Percentiles rank a stretch among this genome's conserved stretches.
These are phyloP conservation scores for Epicoccum nigrum DNA, from an alignment of 2,329 filamentous ascomycete species.

Conservation along the genomic window DNA sequence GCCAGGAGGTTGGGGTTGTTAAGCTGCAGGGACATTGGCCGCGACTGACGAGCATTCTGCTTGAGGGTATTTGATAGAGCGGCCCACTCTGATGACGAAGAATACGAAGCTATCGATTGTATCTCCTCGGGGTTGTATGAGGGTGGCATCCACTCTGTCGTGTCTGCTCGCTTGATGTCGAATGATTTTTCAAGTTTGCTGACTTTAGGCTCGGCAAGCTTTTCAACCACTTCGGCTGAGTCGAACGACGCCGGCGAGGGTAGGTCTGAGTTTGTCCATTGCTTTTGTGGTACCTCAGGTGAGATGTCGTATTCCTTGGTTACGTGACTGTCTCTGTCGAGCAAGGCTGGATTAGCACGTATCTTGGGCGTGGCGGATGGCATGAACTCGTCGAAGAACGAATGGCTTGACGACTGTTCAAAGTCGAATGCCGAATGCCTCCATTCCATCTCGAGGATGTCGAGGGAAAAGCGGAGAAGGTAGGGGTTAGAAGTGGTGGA, in stretches of 20 bases:
- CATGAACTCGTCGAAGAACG: conserved; percentile 12
- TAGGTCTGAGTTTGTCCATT: conserved; percentile 27
- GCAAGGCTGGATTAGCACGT: conserved; percentile 12
- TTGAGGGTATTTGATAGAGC: conserved; percentile 27
- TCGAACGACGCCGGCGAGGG: conserved; percentile 25
- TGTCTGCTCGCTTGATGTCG: conserved; percentile 23
- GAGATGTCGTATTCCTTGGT: conserved; percentile 16
- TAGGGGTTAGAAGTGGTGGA: conserved; percentile 12
- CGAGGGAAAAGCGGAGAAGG: conserved; percentile 19
- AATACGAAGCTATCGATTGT: conserved; percentile 20
- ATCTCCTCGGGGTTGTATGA: conserved; percentile 26
- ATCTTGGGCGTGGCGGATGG: conserved; percentile 1
- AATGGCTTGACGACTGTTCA: conserved; percentile 12
- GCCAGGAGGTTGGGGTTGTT: conserved; percentile 18
- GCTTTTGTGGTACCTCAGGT: conserved; percentile 21
- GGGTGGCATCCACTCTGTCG: conserved; percentile 24
- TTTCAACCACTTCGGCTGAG: conserved; percentile 22
- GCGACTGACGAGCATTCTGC: conserved; percentile 22
- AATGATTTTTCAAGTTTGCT: conserved; percentile 23
- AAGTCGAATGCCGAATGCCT: conserved; percentile 17
- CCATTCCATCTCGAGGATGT: conserved; percentile 17
- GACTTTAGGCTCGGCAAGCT: conserved; percentile 17
- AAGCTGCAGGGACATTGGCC: conserved; percentile 22
- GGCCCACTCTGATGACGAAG: conserved; percentile 31
- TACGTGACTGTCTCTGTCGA: conserved; percentile 15